Base-by-base conservation (phyloP, 140 eudicot genomes). In the Ambrosia hybrid region DNA sequence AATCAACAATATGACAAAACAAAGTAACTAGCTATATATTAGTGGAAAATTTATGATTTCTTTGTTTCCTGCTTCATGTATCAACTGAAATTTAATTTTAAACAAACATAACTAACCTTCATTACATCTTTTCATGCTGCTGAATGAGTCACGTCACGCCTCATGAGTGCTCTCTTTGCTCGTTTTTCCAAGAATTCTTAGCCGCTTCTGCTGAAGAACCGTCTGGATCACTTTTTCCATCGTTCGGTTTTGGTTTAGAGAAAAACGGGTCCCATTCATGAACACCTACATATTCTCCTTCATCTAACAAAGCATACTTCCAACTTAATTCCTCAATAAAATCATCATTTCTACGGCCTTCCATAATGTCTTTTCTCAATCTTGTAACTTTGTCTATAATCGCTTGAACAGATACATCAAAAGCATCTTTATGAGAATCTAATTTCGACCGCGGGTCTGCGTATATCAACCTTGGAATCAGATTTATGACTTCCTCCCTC, bases 221-320 rank as follows among this genome's bases (percentile, higher is more conserved):
- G n/a, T 79, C 79, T 37, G 79, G 37, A 45, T 84, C 83, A 8
- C 66, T 59, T 48, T 72, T 81, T 34, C 89, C 95, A 36, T 85
- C 81, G 2, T 85, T 89, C 21, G 91, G 92, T 53, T 83, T 93
- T 10, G 89, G 95, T 70, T 89, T 87, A 2, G 95, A 85, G 88
- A 93, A 93, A 80, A 83, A 89, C 1, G 98, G 97, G 53, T 93
- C 98, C 98, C 98, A 93, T 65, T 93, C 96, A 61, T 93, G 98
- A 73, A 78, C 80, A 12, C 89, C 95, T 5, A 83, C 83, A 51
- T 73, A 68, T 83, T 85, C 85, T 39, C 96, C 98, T 85, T 89
- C 95, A 45, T 79, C 98, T 37, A 90, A 61, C 48, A 93, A 84
- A 41, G 88, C 89, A 78, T 90, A 94, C 71, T 94, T 94, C 99